Evolutionary conservation across 2,329 filamentous ascomycete species (phyloP), one percentile per base, ranked within the genome.

Genomic region (Ilyonectria mors-panacis): DNA sequence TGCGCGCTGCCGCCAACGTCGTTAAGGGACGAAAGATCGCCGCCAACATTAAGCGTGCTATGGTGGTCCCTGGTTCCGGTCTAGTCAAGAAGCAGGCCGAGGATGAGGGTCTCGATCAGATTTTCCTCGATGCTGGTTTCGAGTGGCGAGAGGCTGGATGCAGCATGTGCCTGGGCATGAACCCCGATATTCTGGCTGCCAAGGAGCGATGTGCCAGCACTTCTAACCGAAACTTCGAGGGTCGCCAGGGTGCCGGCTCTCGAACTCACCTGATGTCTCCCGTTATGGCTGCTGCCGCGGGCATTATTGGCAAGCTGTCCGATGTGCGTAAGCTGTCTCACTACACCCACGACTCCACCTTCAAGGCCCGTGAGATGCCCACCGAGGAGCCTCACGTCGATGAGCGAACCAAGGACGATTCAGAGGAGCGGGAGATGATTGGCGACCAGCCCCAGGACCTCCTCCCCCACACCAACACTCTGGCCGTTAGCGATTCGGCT

Each of bases 101-200:
- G 83, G 85, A 89, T 2, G 96, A 98, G 82, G 95, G 95, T 59
- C 90, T 99, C 5, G 94, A 98, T 83, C 94, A 94, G 85, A 93
- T 98, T 78, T 98, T 99, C 82, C 78, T 85, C 9, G 94, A 97
- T 68, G 95, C 96, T 55, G 96, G 96, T 8, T 98, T 98, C 73
- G 95, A 98, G 81, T 98, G 95, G 95, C 91, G 96, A 79, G 96
- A 99, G 85, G 96, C 96, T 73, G 96, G 96, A 56, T 99, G 96
- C 88, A 97, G 94, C 70, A 99, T 99, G 96, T 98, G 96, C 80
- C 88, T 99, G 62, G 96, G 96, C 80, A 99, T 99, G 95, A 99
- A 99, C 86, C 95, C 96, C 0, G 96, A 99, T 80, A 98, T 99
- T 70, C 88, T 98, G 53, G 91, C 94, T 2, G 95, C 96, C 60